Conservation (phyloP, 441 rosid species). For the Mallotus repandus region DNA sequence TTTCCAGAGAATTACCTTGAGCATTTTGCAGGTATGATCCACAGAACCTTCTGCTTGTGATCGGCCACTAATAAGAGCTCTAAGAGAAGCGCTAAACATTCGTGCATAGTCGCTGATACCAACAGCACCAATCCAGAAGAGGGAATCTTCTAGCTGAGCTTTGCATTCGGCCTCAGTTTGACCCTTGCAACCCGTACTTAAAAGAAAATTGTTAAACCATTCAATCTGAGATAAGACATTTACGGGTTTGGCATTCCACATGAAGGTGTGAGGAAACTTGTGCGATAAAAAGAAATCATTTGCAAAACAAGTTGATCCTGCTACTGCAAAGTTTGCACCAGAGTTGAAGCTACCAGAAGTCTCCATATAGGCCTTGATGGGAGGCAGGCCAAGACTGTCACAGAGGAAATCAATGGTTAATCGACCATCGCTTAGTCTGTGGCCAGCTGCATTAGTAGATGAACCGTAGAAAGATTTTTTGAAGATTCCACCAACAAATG, state of each 20-base stretch:
- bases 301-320: slow-evolving; percentile 42
- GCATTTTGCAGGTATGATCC: slow-evolving; percentile 21
- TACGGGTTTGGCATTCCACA: slow-evolving; percentile 34
- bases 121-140: slow-evolving; percentile 52
- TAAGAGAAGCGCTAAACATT: slow-evolving; percentile 29
- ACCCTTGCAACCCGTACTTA: slow-evolving; percentile 11
- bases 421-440: slow-evolving; percentile 36
- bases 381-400: slow-evolving; percentile 34
- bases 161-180: slow-evolving; percentile 18
- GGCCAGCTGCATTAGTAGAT: not conserved
- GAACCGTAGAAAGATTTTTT: not conserved
- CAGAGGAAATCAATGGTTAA: slow-evolving; percentile 44
- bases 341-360: slow-evolving; percentile 16
- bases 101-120: slow-evolving; percentile 47
- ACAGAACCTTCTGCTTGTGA: slow-evolving; percentile 30
- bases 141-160: slow-evolving; percentile 10
- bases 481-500: slow-evolving; percentile 14
- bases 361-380: slow-evolving; percentile 31
- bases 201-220: slow-evolving; percentile 37
- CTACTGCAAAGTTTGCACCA: slow-evolving; percentile 47
- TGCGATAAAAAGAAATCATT: slow-evolving; percentile 17
- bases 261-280: slow-evolving; percentile 3
- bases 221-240: slow-evolving; percentile 30
- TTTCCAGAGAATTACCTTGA: too few species aligned
- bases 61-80: slow-evolving; percentile 18